These are phyloP conservation scores for Colletotrichum sp. DNA, from an alignment of 2,329 filamentous ascomycete species.

Conservation along the genomic window DNA sequence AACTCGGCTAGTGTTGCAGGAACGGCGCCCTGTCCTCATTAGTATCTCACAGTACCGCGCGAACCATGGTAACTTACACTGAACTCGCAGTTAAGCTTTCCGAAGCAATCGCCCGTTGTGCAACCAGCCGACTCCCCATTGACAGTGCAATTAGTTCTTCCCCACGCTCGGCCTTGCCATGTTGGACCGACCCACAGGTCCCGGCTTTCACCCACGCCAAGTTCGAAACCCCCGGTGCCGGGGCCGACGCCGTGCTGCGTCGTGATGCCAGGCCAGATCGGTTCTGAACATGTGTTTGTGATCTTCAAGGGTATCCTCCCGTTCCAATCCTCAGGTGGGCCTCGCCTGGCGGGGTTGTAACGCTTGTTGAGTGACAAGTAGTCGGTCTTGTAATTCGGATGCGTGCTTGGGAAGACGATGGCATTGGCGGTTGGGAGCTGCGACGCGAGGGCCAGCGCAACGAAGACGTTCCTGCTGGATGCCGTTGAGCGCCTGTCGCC, in stretches of 20 bases:
- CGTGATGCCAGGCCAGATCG: constrained; percentile 77
- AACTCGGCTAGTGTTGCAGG: constrained; percentile 84
- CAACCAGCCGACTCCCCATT: constrained; percentile 72
- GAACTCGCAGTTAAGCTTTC: constrained; percentile 70
- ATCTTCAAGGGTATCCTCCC: constrained; percentile 66
- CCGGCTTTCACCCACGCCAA: constrained; percentile 61
- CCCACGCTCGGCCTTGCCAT: constrained; percentile 86
- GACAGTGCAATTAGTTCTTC: constrained; percentile 82
- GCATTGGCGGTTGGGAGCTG: neutral
- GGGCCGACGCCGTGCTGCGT: constrained; percentile 76
- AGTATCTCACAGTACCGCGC: neutral
- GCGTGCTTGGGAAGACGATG: constrained; percentile 6
- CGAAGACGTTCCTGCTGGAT: neutral
- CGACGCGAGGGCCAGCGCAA: neutral
- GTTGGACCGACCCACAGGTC: constrained; percentile 71
- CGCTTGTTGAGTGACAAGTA: constrained; percentile 30
- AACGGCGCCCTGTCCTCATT: constrained; percentile 62
- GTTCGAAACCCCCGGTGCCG: constrained; percentile 70
- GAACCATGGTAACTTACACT: constrained; percentile 55
- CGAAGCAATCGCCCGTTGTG: constrained; percentile 77
- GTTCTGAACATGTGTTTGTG: constrained; percentile 73
- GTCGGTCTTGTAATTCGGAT: constrained; percentile 19
- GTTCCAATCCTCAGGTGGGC: constrained; percentile 34
- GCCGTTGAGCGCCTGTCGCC: neutral
- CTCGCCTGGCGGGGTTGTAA: constrained; percentile 28